phyloP scores from a whole-genome alignment of 2,329 filamentous ascomycete genomes.

The Pyrenochaeta sp. region DNA sequence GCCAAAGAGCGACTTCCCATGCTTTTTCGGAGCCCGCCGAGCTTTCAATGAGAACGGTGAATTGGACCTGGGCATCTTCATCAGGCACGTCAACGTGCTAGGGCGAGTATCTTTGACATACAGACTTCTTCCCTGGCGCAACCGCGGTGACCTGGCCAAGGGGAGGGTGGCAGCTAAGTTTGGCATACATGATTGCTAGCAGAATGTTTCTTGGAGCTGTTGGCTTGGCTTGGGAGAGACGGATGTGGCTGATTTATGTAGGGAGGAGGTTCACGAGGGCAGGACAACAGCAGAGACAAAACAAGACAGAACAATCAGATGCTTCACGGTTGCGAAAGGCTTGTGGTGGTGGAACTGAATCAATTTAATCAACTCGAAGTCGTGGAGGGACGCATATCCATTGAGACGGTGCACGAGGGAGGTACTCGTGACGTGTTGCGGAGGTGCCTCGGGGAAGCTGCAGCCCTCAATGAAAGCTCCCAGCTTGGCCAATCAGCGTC shows the following conservation, averaged over 20 bases:
- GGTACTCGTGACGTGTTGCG: slow-evolving; percentile 31
- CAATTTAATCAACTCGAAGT: slow-evolving; percentile 8
- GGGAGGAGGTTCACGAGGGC: slow-evolving; percentile 6
- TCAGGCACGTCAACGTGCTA: slow-evolving; percentile 18
- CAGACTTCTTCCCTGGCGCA: slow-evolving; percentile 48
- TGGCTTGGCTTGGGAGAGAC: not conserved
- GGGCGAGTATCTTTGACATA: slow-evolving; percentile 26
- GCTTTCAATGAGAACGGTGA: slow-evolving; percentile 76
- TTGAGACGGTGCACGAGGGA: slow-evolving; percentile 15
- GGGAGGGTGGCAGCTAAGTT: slow-evolving; percentile 71
- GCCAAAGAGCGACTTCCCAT: slow-evolving; percentile 81
- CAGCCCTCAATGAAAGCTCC: slow-evolving; percentile 10
- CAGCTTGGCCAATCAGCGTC: slow-evolving; percentile 29
- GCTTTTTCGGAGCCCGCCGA: slow-evolving; percentile 60
- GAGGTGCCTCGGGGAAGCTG: slow-evolving; percentile 31
- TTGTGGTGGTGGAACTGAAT: not conserved
- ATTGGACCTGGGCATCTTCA: slow-evolving; percentile 53
- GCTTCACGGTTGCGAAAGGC: not conserved
- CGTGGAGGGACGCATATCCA: slow-evolving; percentile 9
- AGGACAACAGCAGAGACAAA: no score
- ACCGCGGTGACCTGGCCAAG: slow-evolving; percentile 76
- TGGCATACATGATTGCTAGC: slow-evolving; percentile 58
- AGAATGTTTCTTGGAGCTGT: not conserved
- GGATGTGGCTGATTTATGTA: slow-evolving; percentile 1
- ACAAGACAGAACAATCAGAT: not conserved